Conservation (phyloP, 305 asterid species). For the Solanum hybrid region DNA sequence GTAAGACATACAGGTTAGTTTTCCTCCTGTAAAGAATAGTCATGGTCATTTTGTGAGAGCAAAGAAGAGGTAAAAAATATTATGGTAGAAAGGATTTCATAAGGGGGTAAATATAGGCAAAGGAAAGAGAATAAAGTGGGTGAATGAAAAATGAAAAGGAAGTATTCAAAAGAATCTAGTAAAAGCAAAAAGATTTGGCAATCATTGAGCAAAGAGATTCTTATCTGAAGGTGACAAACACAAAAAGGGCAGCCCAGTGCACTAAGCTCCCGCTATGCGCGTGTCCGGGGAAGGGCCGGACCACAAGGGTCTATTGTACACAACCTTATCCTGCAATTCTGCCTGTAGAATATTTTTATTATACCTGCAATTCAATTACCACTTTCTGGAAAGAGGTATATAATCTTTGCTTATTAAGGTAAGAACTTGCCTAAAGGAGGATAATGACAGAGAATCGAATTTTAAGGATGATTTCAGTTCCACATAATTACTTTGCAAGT, state of each 20-base stretch:
- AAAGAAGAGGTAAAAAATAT: conserved; percentile 4
- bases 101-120: conserved; percentile 21
- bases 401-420: not conserved
- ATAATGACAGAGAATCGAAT: not conserved
- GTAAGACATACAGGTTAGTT: not conserved
- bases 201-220: not conserved
- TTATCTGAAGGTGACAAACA: not conserved
- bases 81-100: conserved; percentile 3
- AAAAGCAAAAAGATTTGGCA: conserved; percentile 1
- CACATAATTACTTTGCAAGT: not conserved
- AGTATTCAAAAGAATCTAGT: conserved; percentile 15
- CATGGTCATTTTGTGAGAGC: conserved; percentile 13
- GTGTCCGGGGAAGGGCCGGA: not conserved
- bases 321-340: not conserved
- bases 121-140: conserved; percentile 14
- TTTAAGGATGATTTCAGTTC: not conserved
- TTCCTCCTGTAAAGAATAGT: not conserved
- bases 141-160: conserved; percentile 6
- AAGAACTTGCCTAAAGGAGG: not conserved
- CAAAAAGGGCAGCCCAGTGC: not conserved
- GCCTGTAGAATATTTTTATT: not conserved
- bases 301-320: not conserved
- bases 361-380: not conserved
- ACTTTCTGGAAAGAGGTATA: not conserved
- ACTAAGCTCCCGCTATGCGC: not conserved